Evolutionary conservation across 2,329 filamentous ascomycete genomes (phyloP).

Genomic region (Colletotrichum tanaceti): DNA sequence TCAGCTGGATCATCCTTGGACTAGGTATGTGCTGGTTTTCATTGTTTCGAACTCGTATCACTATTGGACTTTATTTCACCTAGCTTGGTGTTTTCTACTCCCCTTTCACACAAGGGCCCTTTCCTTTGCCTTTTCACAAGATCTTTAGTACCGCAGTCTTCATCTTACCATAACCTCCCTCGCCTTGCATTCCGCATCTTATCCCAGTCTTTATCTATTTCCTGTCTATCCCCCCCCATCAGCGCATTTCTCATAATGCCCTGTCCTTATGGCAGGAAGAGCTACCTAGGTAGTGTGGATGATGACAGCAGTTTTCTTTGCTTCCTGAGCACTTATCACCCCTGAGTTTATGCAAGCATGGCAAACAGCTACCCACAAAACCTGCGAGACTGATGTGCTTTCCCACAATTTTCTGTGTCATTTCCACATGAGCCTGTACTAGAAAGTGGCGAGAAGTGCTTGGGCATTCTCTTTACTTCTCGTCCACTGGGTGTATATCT

Average conservation of each 20-base stretch:
- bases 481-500: too few species aligned
- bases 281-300: too few species aligned
- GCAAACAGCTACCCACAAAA: too few species aligned
- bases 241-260: background rate
- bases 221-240: background rate
- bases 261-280: background rate
- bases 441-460: background rate
- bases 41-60: background rate
- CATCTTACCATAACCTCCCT: background rate
- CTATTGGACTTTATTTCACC: background rate
- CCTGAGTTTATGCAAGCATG: background rate
- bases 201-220: background rate
- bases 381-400: too few species aligned
- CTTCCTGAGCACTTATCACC: background rate
- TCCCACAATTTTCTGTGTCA: too few species aligned
- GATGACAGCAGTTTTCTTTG: background rate
- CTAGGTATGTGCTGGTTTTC: constrained; percentile 1
- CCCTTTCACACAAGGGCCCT: background rate
- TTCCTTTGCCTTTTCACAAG: background rate
- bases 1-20: background rate
- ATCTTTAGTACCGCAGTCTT: background rate
- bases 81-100: background rate
- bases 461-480: background rate
- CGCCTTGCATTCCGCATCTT: background rate
- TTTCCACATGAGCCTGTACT: too few species aligned